Conservation (phyloP, 1,284 basidiomycete species). For the Naganishia cerealis region DNA sequence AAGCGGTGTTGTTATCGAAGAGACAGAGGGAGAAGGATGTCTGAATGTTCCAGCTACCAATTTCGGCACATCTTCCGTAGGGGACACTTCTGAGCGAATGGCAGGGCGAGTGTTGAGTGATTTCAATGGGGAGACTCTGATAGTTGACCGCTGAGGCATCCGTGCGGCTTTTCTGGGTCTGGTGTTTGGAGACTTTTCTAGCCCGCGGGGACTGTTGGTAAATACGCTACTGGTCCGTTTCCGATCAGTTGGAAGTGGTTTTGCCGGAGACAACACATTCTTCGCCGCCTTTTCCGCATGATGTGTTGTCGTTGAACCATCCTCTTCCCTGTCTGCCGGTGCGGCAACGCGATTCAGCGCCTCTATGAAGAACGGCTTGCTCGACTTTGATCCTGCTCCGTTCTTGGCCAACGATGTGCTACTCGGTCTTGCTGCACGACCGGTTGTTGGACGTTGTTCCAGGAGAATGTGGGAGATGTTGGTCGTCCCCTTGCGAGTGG, state of each 20-base stretch:
- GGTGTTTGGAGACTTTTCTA: slow-evolving; percentile 21
- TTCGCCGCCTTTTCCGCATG: not conserved
- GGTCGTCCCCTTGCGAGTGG: slow-evolving; percentile 18
- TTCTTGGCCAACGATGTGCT: not conserved
- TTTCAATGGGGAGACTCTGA: slow-evolving; percentile 5
- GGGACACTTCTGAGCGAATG: not conserved
- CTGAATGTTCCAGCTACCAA: not conserved
- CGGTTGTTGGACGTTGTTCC: slow-evolving; percentile 3
- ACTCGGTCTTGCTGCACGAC: not conserved
- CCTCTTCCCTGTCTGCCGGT: not conserved
- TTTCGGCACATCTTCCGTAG: not conserved
- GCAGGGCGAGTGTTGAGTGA: not conserved
- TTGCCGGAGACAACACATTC: not conserved
- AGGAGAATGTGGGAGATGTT: slow-evolving; percentile 9
- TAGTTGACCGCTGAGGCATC: slow-evolving; percentile 6
- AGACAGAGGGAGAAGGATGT: not conserved
- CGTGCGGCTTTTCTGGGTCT: slow-evolving; percentile 16
- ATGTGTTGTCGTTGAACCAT: not conserved
- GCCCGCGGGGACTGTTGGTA: slow-evolving; percentile 1
- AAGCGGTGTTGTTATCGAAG: not conserved
- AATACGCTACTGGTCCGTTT: slow-evolving; percentile 7
- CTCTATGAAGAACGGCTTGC: slow-evolving; percentile 24
- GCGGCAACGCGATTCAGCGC: slow-evolving; percentile 6
- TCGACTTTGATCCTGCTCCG: not conserved
- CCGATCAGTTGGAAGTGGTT: slow-evolving; percentile 10